Evolutionary conservation across 2,329 filamentous ascomycete species (phyloP).

Genomic region (Acephala macrosclerotiorum): DNA sequence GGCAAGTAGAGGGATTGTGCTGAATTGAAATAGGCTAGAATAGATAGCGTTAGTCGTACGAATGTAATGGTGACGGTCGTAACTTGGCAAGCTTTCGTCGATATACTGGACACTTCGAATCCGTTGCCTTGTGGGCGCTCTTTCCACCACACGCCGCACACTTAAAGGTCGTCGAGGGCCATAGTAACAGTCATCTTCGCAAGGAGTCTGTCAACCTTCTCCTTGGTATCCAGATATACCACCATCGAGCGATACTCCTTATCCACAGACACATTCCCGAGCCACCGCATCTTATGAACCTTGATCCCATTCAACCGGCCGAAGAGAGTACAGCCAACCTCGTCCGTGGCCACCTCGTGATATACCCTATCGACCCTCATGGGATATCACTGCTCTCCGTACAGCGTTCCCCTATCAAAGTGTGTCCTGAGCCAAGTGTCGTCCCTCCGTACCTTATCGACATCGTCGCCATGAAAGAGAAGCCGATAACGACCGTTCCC

Average conservation of each 20-base stretch:
- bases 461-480: constrained; percentile 18
- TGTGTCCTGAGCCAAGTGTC: constrained; percentile 22
- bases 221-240: constrained; percentile 11
- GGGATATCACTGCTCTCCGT: constrained; percentile 22
- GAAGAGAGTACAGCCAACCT: constrained; percentile 15
- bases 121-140: no score
- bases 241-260: constrained; percentile 25
- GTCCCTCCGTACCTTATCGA: constrained; percentile 19
- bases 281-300: constrained; percentile 23
- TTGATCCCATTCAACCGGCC: constrained; percentile 17
- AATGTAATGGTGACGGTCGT: constrained; percentile 16
- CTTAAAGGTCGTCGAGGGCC: no score
- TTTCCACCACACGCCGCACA: no score
- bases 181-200: no score
- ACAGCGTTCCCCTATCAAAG: constrained; percentile 22
- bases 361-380: constrained; percentile 24
- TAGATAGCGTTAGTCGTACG: constrained; percentile 16
- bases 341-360: constrained; percentile 16
- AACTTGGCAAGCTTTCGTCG: constrained; percentile 8
- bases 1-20: no score
- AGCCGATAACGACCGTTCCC: constrained; percentile 14
- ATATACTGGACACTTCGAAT: no score
- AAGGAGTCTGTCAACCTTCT: neutral
- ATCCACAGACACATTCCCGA: constrained; percentile 19
- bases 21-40: constrained; percentile 19